A percentile compares a stretch with the other conserved stretches of the same genome.
Evolutionary conservation across 2,329 filamentous ascomycete genomes (phyloP).

Genomic region (Gaeumannomyces tritici): DNA sequence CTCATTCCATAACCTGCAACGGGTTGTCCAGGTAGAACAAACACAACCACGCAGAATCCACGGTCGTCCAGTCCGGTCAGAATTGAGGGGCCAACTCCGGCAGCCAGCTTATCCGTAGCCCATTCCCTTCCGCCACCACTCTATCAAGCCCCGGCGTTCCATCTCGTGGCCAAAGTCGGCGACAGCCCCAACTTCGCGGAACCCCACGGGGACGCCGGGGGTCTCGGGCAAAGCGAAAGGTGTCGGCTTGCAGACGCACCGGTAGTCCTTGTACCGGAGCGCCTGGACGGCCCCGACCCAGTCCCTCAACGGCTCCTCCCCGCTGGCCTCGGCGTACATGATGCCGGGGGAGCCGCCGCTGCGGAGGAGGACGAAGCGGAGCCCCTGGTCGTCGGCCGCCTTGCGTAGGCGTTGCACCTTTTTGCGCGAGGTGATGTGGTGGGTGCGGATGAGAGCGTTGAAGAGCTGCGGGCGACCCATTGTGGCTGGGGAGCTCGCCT

Average conservation of each 20-base stretch:
- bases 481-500: too few species aligned
- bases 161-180: slow-evolving; percentile 55
- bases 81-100: neutral
- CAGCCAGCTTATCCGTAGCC: slow-evolving; percentile 30
- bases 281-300: slow-evolving; percentile 59
- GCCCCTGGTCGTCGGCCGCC: slow-evolving; percentile 48
- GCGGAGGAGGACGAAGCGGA: slow-evolving; percentile 56
- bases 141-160: slow-evolving; percentile 45
- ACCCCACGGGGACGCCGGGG: slow-evolving; percentile 14
- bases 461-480: slow-evolving; percentile 13
- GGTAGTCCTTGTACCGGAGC: slow-evolving; percentile 64
- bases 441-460: slow-evolving; percentile 61
- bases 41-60: too few species aligned
- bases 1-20: neutral
- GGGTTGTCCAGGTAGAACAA: too few species aligned
- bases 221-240: slow-evolving; percentile 14
- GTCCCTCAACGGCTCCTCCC: slow-evolving; percentile 41
- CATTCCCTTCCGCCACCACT: slow-evolving; percentile 64
- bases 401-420: slow-evolving; percentile 54
- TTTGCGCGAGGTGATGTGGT: slow-evolving; percentile 74
- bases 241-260: slow-evolving; percentile 45
- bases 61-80: too few species aligned
- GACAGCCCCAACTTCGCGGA: slow-evolving; percentile 52
- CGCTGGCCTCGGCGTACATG: slow-evolving; percentile 62
- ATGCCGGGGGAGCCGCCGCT: slow-evolving; percentile 63